Conservation (phyloP, 2,329 filamentous ascomycete species). For the Penicillium italicum region DNA sequence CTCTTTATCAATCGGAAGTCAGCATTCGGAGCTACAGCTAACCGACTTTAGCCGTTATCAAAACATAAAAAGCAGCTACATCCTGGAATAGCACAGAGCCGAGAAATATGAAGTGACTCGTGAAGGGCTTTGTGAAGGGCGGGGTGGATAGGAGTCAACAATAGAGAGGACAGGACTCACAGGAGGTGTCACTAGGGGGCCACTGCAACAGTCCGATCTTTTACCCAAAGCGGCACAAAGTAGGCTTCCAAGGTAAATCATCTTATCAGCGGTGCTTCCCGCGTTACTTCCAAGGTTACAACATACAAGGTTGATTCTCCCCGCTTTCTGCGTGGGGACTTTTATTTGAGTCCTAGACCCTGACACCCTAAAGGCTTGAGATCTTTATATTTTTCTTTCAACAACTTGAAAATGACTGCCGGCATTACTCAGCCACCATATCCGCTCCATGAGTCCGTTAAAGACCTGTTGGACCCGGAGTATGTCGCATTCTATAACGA, state of each 20-base stretch:
- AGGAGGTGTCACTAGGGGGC: neutral
- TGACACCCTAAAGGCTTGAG: no score
- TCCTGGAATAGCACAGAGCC: neutral
- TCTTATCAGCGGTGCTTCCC: neutral
- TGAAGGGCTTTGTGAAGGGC: neutral
- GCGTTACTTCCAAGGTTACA: neutral
- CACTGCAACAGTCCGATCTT: neutral
- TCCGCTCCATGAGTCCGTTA: conserved; percentile 49
- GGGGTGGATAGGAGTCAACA: neutral
- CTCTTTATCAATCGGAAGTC: neutral
- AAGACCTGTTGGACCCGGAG: conserved; percentile 47
- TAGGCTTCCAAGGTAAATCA: neutral
- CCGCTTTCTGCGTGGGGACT: neutral
- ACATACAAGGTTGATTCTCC: neutral
- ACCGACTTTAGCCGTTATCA: neutral
- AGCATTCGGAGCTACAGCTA: neutral
- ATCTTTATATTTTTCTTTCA: neutral
- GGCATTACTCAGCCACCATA: conserved; percentile 40
- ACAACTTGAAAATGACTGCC: conserved; percentile 1
- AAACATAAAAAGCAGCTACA: neutral
- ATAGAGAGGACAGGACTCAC: neutral
- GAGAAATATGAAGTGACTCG: neutral
- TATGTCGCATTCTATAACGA: conserved; percentile 54
- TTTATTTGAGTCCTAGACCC: neutral
- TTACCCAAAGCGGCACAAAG: neutral